These are phyloP conservation scores for Talaromyces borbonicus DNA, from an alignment of 495 filamentous ascomycete genomes.

Conservation along the genomic window DNA sequence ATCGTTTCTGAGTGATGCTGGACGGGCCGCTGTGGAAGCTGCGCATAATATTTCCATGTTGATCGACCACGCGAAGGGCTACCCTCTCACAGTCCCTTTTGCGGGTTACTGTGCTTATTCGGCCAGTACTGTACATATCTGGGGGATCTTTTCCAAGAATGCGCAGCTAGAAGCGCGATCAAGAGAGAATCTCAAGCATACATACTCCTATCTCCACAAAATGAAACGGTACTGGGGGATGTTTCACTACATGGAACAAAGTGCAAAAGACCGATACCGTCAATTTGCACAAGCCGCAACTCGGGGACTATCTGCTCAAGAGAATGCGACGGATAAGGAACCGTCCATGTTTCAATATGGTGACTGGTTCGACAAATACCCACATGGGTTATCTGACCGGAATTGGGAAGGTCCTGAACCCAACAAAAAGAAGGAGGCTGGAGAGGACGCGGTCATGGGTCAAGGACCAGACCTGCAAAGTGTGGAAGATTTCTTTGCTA, in stretches of 20 bases:
- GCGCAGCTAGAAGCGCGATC: constrained; percentile 61
- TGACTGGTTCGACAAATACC: constrained; percentile 96
- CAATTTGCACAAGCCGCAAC: constrained; percentile 70
- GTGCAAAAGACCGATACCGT: constrained; percentile 81
- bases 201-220: constrained; percentile 80
- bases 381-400: constrained; percentile 74
- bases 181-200: constrained; percentile 79
- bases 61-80: constrained; percentile 66
- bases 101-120: constrained; percentile 90
- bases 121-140: constrained; percentile 85
- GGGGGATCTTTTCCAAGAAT: constrained; percentile 82
- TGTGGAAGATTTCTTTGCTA: constrained; percentile 91
- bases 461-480: constrained; percentile 84
- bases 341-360: constrained; percentile 84
- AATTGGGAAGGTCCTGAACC: constrained; percentile 73
- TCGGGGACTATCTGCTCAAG: constrained; percentile 34
- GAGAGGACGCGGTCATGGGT: constrained; percentile 70
- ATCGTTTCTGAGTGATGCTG: constrained; percentile 66
- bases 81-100: constrained; percentile 82
- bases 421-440: constrained; percentile 58
- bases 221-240: constrained; percentile 98
- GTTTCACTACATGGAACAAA: constrained; percentile 93
- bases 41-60: constrained; percentile 82
- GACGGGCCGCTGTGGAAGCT: constrained; percentile 70
- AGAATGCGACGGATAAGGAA: constrained; percentile 40